Percentiles rank a stretch among this genome's conserved stretches.
Evolutionary conservation across 2,329 filamentous ascomycete species (phyloP).

Genomic region (Colletotrichum chlorophyti): DNA sequence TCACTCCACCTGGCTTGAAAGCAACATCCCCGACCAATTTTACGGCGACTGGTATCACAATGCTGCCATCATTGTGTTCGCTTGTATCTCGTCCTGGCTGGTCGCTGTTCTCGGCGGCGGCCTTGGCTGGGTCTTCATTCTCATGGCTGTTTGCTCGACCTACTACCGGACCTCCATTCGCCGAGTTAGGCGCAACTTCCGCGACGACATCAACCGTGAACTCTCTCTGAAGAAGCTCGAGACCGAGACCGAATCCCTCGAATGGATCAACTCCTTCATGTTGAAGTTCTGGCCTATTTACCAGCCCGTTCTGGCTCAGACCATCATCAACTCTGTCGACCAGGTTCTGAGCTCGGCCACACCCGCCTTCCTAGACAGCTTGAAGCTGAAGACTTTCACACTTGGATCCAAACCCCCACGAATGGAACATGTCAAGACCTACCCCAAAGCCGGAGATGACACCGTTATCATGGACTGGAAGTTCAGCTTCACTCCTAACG

Average conservation of each 20-base stretch:
- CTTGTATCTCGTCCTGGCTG: slow-evolving; percentile 89
- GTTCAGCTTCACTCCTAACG: slow-evolving; percentile 98
- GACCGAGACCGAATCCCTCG: slow-evolving; percentile 88
- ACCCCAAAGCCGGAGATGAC: slow-evolving; percentile 94
- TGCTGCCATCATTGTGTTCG: slow-evolving; percentile 90
- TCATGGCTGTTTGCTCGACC: slow-evolving; percentile 91
- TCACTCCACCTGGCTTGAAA: slow-evolving; percentile 87
- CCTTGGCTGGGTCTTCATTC: slow-evolving; percentile 88
- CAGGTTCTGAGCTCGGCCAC: slow-evolving; percentile 94
- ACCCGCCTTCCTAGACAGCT: slow-evolving; percentile 88
- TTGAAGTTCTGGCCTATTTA: slow-evolving; percentile 99
- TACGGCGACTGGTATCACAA: slow-evolving; percentile 99
- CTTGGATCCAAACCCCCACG: slow-evolving; percentile 94
- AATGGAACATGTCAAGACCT: slow-evolving; percentile 97
- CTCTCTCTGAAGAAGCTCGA: slow-evolving; percentile 87
- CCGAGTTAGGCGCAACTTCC: slow-evolving; percentile 91
- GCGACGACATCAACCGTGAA: slow-evolving; percentile 91
- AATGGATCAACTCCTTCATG: slow-evolving; percentile 99
- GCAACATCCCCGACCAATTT: slow-evolving; percentile 84
- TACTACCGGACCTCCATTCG: slow-evolving; percentile 97
- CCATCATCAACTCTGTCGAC: slow-evolving; percentile 92
- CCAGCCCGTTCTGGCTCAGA: slow-evolving; percentile 89
- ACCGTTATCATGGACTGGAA: slow-evolving; percentile 99
- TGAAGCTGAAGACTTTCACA: slow-evolving; percentile 92
- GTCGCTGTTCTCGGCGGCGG: slow-evolving; percentile 89